phyloP scores from a whole-genome alignment of 1,284 basidiomycete species.

The Caloboletus firmus region DNA sequence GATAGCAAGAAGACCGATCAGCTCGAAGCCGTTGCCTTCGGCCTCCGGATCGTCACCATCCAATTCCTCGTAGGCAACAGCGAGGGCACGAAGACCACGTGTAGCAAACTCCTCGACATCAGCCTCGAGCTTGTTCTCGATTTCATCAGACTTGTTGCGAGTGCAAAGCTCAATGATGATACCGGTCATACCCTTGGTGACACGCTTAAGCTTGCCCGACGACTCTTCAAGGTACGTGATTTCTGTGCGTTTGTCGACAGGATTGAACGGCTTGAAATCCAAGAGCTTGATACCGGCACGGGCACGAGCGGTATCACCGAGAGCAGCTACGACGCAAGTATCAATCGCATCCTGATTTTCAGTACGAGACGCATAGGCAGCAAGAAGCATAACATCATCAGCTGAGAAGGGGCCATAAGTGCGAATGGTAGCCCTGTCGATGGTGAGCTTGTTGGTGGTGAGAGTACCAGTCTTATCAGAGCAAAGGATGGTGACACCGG shows the following conservation, averaged over 20 bases:
- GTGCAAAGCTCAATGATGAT: constrained; percentile 95
- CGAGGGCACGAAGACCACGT: constrained; percentile 97
- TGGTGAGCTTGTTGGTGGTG: constrained; percentile 99
- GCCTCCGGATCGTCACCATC: constrained; percentile 78
- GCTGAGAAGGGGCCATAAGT: constrained; percentile 88
- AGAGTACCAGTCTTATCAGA: constrained; percentile 98
- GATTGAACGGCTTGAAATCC: constrained; percentile 99
- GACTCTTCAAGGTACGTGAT: constrained; percentile 96
- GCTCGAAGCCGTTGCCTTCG: constrained; percentile 94
- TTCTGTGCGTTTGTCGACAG: constrained; percentile 98
- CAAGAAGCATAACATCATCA: constrained; percentile 90
- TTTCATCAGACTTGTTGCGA: constrained; percentile 91
- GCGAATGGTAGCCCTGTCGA: constrained; percentile 90
- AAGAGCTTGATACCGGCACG: constrained; percentile 93
- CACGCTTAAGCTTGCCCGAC: constrained; percentile 93
- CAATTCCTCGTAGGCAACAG: constrained; percentile 93
- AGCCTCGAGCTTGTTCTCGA: constrained; percentile 89
- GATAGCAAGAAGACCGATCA: constrained; percentile 96
- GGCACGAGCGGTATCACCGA: constrained; percentile 73
- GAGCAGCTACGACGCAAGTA: constrained; percentile 78
- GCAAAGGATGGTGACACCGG: constrained; percentile 95
- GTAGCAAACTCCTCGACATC: constrained; percentile 95
- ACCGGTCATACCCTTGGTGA: constrained; percentile 99
- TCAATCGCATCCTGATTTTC: constrained; percentile 99
- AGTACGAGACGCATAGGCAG: constrained; percentile 94